Evolutionary conservation across 1,139 yeast species (phyloP).

Genomic region (Blastobotrys apis): DNA sequence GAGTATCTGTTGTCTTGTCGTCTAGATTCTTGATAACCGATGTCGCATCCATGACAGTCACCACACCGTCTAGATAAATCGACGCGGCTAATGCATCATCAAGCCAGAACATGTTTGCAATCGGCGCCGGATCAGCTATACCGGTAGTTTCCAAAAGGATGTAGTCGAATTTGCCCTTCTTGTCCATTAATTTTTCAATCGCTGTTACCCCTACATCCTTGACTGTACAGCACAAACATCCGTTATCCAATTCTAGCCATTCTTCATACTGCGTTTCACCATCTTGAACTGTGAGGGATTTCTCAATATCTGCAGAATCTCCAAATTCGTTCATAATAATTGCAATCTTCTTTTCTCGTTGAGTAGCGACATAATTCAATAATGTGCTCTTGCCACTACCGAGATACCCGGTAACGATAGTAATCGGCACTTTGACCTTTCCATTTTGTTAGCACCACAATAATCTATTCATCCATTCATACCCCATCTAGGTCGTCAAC

Average conservation of each 20-base stretch:
- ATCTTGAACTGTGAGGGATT: slow-evolving; percentile 73
- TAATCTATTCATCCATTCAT: not conserved
- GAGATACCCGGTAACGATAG: slow-evolving; percentile 88
- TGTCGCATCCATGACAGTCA: slow-evolving; percentile 82
- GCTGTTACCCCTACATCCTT: slow-evolving; percentile 94
- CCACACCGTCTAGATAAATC: slow-evolving; percentile 86
- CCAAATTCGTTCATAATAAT: slow-evolving; percentile 72
- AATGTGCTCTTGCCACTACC: slow-evolving; percentile 89
- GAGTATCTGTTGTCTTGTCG: slow-evolving; percentile 62
- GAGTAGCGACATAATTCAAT: slow-evolving; percentile 65
- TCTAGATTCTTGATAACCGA: slow-evolving; percentile 64
- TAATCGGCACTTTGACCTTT: slow-evolving; percentile 66
- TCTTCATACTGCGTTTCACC: slow-evolving; percentile 60
- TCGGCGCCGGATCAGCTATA: slow-evolving; percentile 95
- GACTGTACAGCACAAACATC: slow-evolving; percentile 94
- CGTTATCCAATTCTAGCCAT: slow-evolving; percentile 95
- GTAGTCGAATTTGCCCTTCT: slow-evolving; percentile 75
- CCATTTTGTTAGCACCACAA: not conserved
- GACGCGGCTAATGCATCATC: slow-evolving; percentile 83
- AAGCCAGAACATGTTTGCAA: slow-evolving; percentile 95
- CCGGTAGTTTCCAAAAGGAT: slow-evolving; percentile 93
- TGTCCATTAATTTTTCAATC: slow-evolving; percentile 77
- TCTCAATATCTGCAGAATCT: slow-evolving; percentile 74
- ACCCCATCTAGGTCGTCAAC: slow-evolving; percentile 5
- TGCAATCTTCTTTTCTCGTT: slow-evolving; percentile 70